phyloP scores from a whole-genome alignment of 768 basidiomycete genomes.

The Atractiella rhizophila region DNA sequence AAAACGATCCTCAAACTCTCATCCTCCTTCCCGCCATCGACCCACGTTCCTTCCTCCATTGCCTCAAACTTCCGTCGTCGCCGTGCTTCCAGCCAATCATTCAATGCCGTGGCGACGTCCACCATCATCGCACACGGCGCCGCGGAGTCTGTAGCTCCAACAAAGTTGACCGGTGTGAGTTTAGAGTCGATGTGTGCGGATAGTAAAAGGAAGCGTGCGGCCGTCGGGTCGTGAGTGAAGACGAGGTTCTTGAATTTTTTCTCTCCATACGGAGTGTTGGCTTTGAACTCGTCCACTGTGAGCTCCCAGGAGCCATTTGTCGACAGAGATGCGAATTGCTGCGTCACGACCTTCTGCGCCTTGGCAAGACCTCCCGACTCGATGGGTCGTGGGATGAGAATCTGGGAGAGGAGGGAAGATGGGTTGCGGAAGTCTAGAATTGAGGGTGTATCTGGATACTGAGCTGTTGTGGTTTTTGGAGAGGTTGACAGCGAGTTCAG shows the following conservation, averaged over 20 bases:
- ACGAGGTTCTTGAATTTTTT: slow-evolving; percentile 70
- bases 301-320: slow-evolving; percentile 37
- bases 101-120: slow-evolving; percentile 44
- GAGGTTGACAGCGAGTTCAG: no score
- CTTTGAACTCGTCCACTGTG: slow-evolving; percentile 58
- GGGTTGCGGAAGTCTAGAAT: slow-evolving; percentile 43
- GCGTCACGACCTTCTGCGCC: slow-evolving; percentile 7
- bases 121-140: slow-evolving; percentile 84
- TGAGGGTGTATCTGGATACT: slow-evolving; percentile 40
- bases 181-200: slow-evolving; percentile 27
- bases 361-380: slow-evolving; percentile 19
- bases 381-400: slow-evolving; percentile 66
- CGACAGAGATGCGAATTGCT: slow-evolving; percentile 2
- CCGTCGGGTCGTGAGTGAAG: slow-evolving; percentile 77
- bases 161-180: slow-evolving; percentile 34
- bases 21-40: slow-evolving; percentile 39
- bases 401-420: slow-evolving; percentile 47
- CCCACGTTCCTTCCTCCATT: slow-evolving; percentile 21
- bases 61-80: background rate
- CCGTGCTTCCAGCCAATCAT: slow-evolving; percentile 35
- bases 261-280: slow-evolving; percentile 50
- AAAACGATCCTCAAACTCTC: slow-evolving; percentile 79
- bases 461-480: no score
- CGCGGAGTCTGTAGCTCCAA: slow-evolving; percentile 93
- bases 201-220: slow-evolving; percentile 54